Base-by-base conservation (phyloP, 2,329 filamentous ascomycete genomes). In the Pyrenochaeta sp. region DNA sequence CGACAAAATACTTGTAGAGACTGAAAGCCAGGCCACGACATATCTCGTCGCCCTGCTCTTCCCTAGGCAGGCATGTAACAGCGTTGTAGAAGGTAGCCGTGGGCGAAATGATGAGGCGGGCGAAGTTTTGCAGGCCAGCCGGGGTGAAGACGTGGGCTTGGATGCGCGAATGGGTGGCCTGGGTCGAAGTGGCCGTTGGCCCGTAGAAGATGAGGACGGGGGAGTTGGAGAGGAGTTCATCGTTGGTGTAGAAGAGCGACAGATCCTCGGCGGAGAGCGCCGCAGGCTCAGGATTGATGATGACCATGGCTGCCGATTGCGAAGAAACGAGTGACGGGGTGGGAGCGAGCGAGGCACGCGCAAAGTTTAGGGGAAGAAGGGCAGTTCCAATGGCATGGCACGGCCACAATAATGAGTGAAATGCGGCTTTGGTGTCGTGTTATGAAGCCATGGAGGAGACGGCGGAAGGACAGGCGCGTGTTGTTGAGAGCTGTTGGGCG, bases 11-110 rank as follows among this genome's bases (percentile, higher is more conserved):
- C 71, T 96, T 96, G 77, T 87, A 88, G 57, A 99, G 79, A 43
- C 90, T 91, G 72, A 97, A 96, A 34, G 93, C 94, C 42, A 99
- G 81, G 13, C 88, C 94, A 31, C 94, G 86, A 73, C 88, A 95
- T 54, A 96, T 81, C 72, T 97, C 93, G 69, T 97, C 93, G 63
- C 93, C 93, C 76, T 97, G 94, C 72, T 92, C 91, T 68, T 96
- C 93, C 67, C 91, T 87, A 28, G 94, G 91, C 29, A 99, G 81
- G 69, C 92, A 85, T 68, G 89, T 86, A 70, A 99, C 94, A 41
- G 92, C 93, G 56, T 85, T 83, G 72, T 97, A 97, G 64, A 95
- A 88, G 37, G 90, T 85, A 32, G 93, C 96, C 65, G 89, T 95
- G 30, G 94, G 94, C 17, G 93, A 95, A 55, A 97, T 87, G 48